Base-by-base conservation (phyloP, 768 basidiomycete species). In the Lentinula boryana region DNA sequence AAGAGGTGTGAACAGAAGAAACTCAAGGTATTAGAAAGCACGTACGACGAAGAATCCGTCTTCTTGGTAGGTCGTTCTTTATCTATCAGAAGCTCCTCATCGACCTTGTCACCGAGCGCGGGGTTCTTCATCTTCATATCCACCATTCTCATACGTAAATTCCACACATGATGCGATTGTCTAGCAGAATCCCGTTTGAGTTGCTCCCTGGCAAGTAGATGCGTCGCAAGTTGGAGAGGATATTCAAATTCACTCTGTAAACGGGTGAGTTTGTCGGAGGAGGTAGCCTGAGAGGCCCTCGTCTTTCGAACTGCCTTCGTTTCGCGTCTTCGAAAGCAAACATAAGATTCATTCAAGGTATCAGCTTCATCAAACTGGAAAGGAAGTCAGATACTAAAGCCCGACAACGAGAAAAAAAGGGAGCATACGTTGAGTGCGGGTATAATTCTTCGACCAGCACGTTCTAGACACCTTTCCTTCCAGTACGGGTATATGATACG, bases 271-370 rank as follows among this genome's bases (percentile, higher is more conserved):
- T 93, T 92, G 67, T 98, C 96, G 13, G 94, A 88, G 16, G 88
- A 93, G 1, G 90, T 89, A 9, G 86, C 87, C 68, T 98, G 95
- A 1, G 89, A 89, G 13, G 94, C 88, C 7, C 96, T 86, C 8
- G 96, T 98, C 76, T 98, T 98, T 63, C 97, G 87, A 49, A 93
- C 84, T 3, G 92, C 87, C 71, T 98, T 98, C 73, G 90, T 88
- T 71, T 98, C 96, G 58, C 95, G 88, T 62, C 95, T 83, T 40
- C 97, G 86, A 81, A 99, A 99, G 74, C 97, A 99, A 49, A 98
- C 90, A 64, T 98, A 98, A 0, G 96, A 95, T 67, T 96, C 95
- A 59, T 92, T 93, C 65, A 82, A 81, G 50, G 87, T 87, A 71
- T 97, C 94, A 18, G 89, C 82, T 75, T 98, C 95, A 71, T 98